These are phyloP conservation scores for Gypsophila paniculata DNA, from an alignment of 179 eudicot genomes.

Conservation along the genomic window DNA sequence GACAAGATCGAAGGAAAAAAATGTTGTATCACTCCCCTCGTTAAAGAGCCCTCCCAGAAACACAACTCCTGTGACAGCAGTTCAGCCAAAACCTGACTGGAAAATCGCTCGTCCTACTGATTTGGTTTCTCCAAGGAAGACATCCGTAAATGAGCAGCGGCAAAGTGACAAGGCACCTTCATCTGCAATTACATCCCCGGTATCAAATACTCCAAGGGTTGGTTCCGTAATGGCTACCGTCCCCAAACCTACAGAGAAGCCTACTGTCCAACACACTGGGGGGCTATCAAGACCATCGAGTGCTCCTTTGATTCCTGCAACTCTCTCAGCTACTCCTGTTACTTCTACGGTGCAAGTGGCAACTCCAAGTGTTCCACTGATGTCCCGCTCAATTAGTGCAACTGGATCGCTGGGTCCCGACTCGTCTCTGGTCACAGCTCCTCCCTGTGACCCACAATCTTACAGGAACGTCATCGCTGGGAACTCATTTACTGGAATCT, in stretches of 20 bases:
- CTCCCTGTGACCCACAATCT: conserved; percentile 52
- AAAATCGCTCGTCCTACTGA: conserved; percentile 29
- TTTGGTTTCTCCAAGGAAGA: conserved; percentile 29
- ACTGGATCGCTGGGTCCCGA: conserved; percentile 73
- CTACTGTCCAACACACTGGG: conserved; percentile 33
- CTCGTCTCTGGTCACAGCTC: conserved; percentile 38
- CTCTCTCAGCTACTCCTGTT: conserved; percentile 42
- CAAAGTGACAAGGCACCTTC: conserved; percentile 31
- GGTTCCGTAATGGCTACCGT: conserved; percentile 27
- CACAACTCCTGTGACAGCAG: conserved; percentile 18
- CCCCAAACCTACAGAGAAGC: conserved; percentile 45
- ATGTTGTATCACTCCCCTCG: conserved; percentile 19
- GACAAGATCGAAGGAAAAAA: conserved; percentile 33
- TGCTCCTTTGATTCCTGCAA: conserved; percentile 56
- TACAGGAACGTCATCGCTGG: conserved; percentile 73
- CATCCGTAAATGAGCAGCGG: conserved; percentile 32
- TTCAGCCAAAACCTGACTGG: conserved; percentile 31
- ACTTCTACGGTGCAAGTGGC: conserved; percentile 53
- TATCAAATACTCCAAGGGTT: conserved; percentile 26
- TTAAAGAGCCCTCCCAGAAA: conserved; percentile 48
- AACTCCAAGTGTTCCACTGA: conserved; percentile 29
- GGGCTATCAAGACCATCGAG: conserved; percentile 67
- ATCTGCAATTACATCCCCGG: conserved; percentile 25
- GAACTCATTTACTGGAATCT: conserved; percentile 33
- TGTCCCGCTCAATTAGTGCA: conserved; percentile 75